phyloP scores from a whole-genome alignment of 257 asterid genomes.

The Cruciata laevipes region DNA sequence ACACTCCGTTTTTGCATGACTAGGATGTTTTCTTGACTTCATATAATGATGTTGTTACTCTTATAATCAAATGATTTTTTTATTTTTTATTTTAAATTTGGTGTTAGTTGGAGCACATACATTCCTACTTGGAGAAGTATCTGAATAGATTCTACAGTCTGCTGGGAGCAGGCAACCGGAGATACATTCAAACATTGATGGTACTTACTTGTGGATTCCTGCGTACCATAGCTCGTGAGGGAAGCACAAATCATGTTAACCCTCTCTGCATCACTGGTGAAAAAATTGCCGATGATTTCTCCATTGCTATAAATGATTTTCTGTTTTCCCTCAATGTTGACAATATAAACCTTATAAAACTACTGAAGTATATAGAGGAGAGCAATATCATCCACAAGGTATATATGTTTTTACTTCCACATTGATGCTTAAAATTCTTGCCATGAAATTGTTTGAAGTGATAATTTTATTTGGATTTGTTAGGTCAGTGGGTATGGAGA shows the following conservation, averaged over 20 bases:
- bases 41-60: not conserved
- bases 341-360: conserved; percentile 83
- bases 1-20: not conserved
- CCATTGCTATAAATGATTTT: conserved; percentile 73
- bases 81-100: no score
- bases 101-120: conserved; percentile 66
- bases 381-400: conserved; percentile 88
- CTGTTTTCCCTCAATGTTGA: conserved; percentile 81
- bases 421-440: conserved; percentile 8
- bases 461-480: conserved; percentile 10
- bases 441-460: conserved; percentile 14
- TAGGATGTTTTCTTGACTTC: not conserved
- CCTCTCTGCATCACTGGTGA: conserved; percentile 30
- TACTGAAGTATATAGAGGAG: conserved; percentile 61
- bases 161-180: conserved; percentile 86
- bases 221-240: conserved; percentile 31
- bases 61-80: conserved; percentile 9
- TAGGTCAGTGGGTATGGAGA: conserved; percentile 88
- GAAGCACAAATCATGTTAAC: conserved; percentile 23
- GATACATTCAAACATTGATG: conserved; percentile 85
- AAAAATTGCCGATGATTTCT: conserved; percentile 34
- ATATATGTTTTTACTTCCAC: conserved; percentile 18
- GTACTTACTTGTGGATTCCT: conserved; percentile 65
- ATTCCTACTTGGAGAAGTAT: conserved; percentile 62
- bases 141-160: conserved; percentile 58